Percentiles rank a stretch among this genome's conserved stretches.
These are phyloP conservation scores for Schizothecium vesticola DNA, from an alignment of 495 filamentous ascomycete species.

Conservation along the genomic window DNA sequence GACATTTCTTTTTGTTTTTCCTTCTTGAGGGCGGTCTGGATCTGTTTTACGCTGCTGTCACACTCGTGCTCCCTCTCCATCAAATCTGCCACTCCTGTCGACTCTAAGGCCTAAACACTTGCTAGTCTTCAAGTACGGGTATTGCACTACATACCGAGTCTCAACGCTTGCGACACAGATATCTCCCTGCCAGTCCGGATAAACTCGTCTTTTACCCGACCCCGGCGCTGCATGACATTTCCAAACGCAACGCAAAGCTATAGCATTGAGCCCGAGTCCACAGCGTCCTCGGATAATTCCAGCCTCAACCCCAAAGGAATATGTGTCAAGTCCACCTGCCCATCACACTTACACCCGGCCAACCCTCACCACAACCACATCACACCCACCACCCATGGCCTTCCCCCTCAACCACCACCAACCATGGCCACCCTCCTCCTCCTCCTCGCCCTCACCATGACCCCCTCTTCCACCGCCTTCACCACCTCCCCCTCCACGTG, in stretches of 20 bases:
- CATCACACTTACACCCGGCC: neutral
- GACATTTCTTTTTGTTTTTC: no score
- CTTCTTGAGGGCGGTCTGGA: no score
- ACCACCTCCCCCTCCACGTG: slow-evolving; percentile 8
- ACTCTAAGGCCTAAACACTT: neutral
- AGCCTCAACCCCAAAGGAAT: neutral
- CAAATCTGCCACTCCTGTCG: no score
- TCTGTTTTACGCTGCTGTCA: no score
- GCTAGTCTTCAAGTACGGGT: neutral
- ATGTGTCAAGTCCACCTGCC: slow-evolving; percentile 2
- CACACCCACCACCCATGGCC: neutral
- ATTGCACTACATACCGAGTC: neutral
- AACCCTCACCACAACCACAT: neutral
- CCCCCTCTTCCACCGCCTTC: neutral
- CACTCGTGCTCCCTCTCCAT: no score
- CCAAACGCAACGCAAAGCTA: neutral
- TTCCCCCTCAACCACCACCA: neutral
- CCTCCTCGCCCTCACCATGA: neutral
- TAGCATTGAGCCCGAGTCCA: neutral
- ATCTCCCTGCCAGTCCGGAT: neutral
- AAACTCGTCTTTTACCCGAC: neutral
- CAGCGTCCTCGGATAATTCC: neutral
- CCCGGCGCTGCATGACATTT: neutral
- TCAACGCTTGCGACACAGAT: neutral
- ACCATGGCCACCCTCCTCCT: neutral